Percentiles rank a stretch among this genome's conserved stretches.
phyloP scores from a whole-genome alignment of 2,329 filamentous ascomycete genomes.

The Colletotrichum sp. region DNA sequence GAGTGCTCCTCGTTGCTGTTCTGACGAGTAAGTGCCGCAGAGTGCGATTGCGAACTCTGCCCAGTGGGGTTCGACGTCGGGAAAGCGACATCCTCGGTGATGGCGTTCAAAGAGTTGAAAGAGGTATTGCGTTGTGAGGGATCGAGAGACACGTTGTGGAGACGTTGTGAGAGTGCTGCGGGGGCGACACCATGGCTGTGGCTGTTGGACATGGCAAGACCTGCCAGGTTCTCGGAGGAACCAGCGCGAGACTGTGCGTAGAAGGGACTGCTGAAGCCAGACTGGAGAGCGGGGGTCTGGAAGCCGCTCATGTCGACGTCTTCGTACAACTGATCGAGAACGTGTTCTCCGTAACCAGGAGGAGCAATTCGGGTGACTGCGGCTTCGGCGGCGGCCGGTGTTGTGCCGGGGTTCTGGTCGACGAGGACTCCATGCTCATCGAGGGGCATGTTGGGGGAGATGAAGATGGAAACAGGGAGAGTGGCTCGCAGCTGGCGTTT shows the following conservation, averaged over 20 bases:
- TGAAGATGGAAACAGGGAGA: constrained; percentile 90
- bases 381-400: constrained; percentile 50
- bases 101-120: constrained; percentile 47
- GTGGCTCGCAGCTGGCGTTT: constrained; percentile 76
- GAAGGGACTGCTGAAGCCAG: constrained; percentile 83
- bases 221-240: constrained; percentile 79
- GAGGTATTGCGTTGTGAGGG: constrained; percentile 50
- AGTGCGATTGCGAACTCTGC: constrained; percentile 46
- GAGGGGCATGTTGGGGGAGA: constrained; percentile 90
- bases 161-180: constrained; percentile 64
- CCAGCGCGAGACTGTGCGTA: constrained; percentile 73
- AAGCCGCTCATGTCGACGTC: constrained; percentile 84
- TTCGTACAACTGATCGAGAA: constrained; percentile 88
- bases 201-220: constrained; percentile 50
- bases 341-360: constrained; percentile 90
- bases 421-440: constrained; percentile 86
- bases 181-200: constrained; percentile 46
- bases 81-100: constrained; percentile 48
- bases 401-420: constrained; percentile 59
- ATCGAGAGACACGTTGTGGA: constrained; percentile 72
- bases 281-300: constrained; percentile 74
- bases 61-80: constrained; percentile 43
- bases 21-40: constrained; percentile 55
- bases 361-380: constrained; percentile 74
- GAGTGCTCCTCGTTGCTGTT: constrained; percentile 54